These are phyloP conservation scores for Bolboschoenoplectus hybrid DNA, from an alignment of 202 grass and related monocot species.

Conservation along the genomic window DNA sequence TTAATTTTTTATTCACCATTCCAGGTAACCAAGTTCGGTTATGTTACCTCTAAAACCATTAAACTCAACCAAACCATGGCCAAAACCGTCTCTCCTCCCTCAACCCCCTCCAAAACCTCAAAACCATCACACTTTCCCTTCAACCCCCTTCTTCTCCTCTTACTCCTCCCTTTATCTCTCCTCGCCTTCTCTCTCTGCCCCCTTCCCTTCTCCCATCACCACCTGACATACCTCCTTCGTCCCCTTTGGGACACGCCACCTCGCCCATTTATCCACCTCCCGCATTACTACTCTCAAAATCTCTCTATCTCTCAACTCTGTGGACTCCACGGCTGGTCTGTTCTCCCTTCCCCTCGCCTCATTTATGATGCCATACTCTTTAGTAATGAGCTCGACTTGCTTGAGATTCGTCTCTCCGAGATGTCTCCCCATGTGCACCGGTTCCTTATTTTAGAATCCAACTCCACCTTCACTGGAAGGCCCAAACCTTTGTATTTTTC, in stretches of 20 bases:
- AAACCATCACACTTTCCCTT: not conserved
- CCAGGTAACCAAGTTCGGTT: conserved; percentile 16
- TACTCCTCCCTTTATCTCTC: conserved; percentile 25
- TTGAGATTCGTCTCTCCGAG: conserved; percentile 83
- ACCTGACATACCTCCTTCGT: conserved; percentile 80
- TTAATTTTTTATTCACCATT: not conserved
- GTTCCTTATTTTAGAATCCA: conserved; percentile 89
- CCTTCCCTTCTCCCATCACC: conserved; percentile 28
- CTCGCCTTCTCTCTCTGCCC: conserved; percentile 23
- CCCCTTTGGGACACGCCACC: conserved; percentile 90
- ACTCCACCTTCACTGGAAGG: conserved; percentile 85
- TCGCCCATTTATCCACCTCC: conserved; percentile 66
- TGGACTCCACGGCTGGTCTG: conserved; percentile 72
- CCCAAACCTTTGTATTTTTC: conserved; percentile 61
- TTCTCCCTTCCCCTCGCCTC: conserved; percentile 61
- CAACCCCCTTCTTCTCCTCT: conserved; percentile 23
- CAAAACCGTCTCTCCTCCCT: conserved; percentile 23
- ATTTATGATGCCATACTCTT: conserved; percentile 86
- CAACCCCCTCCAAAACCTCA: not conserved
- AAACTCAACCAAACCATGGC: not conserved
- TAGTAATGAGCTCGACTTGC: conserved; percentile 86
- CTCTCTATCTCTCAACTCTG: conserved; percentile 65
- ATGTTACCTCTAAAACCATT: not conserved
- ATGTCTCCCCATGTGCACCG: conserved; percentile 71
- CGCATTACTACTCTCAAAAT: conserved; percentile 81